Conservation (phyloP, 768 basidiomycete species). For the Daedalea quercina region DNA sequence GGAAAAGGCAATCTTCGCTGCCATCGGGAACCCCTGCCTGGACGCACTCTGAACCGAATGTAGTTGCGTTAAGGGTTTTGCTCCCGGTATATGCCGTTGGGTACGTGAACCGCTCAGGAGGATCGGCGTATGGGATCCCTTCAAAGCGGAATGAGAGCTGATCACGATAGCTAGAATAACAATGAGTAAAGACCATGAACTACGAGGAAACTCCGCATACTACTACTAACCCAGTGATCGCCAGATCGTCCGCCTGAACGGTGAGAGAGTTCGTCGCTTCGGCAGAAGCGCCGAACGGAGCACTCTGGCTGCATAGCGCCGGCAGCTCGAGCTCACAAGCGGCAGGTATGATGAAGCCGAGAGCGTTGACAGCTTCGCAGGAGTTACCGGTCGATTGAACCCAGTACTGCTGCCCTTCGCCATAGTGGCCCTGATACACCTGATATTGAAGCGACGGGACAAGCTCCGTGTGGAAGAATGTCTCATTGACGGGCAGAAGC, state of each 20-base stretch:
- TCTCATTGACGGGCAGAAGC: slow-evolving; percentile 15
- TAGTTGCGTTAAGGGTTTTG: slow-evolving; percentile 24
- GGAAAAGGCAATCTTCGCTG: slow-evolving; percentile 41
- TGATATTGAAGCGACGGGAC: slow-evolving; percentile 18
- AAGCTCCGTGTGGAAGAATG: slow-evolving; percentile 16
- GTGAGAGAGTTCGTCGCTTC: slow-evolving; percentile 11
- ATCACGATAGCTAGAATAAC: slow-evolving; percentile 33
- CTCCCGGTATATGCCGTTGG: slow-evolving; percentile 27
- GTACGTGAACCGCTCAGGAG: slow-evolving; percentile 36
- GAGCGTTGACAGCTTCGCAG: slow-evolving; percentile 17
- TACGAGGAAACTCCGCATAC: background rate
- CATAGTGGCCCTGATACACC: slow-evolving; percentile 12
- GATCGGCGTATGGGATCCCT: slow-evolving; percentile 43
- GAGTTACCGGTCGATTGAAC: slow-evolving; percentile 7
- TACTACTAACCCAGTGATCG: slow-evolving; percentile 18
- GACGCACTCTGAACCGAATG: slow-evolving; percentile 17
- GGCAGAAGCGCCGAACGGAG: slow-evolving; percentile 10
- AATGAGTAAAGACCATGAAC: background rate
- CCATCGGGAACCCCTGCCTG: slow-evolving; percentile 21
- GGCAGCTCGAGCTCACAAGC: slow-evolving; percentile 15
- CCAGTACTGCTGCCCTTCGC: slow-evolving; percentile 15
- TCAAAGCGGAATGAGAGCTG: slow-evolving; percentile 44
- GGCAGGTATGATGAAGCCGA: slow-evolving; percentile 14
- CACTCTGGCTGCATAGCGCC: slow-evolving; percentile 19
- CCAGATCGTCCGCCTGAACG: slow-evolving; percentile 13